A percentile compares a stretch with the other conserved stretches of the same genome.
phyloP scores from a whole-genome alignment of 345 rosid species.

The Gossypium arboreum region DNA sequence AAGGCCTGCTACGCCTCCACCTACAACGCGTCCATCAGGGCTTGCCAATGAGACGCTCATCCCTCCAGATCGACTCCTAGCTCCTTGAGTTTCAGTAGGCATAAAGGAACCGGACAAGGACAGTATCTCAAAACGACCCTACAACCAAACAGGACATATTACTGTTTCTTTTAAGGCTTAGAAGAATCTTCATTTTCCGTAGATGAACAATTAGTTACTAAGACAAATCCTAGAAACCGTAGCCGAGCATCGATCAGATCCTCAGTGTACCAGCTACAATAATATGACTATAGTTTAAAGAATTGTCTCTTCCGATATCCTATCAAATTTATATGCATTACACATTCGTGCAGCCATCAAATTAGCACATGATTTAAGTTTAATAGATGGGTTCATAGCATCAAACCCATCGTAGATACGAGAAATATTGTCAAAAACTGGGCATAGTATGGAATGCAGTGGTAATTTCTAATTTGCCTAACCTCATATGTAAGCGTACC shows the following conservation, averaged over 20 bases:
- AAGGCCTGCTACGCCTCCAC: constrained; percentile 91
- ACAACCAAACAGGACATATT: constrained; percentile 8
- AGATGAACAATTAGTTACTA: background rate
- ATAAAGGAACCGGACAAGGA: constrained; percentile 89
- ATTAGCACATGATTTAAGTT: background rate
- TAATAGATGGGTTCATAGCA: background rate
- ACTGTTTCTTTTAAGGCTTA: background rate
- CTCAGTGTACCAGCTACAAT: background rate
- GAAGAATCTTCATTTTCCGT: background rate
- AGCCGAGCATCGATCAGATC: background rate
- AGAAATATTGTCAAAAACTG: background rate
- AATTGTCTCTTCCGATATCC: background rate
- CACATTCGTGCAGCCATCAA: background rate
- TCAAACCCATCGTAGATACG: background rate
- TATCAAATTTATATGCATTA: too few species aligned
- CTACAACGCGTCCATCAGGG: constrained; percentile 93
- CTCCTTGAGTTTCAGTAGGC: constrained; percentile 79
- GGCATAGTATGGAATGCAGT: background rate
- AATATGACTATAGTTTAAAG: background rate
- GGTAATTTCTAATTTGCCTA: constrained; percentile 10
- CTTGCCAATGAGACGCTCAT: constrained; percentile 90
- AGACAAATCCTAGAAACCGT: constrained; percentile 1
- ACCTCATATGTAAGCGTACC: constrained; percentile 87
- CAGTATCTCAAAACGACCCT: constrained; percentile 97
- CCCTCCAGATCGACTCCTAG: constrained; percentile 89